phyloP scores from a whole-genome alignment of 2,329 filamentous ascomycete genomes.

The Leptoxyphium fumago region DNA sequence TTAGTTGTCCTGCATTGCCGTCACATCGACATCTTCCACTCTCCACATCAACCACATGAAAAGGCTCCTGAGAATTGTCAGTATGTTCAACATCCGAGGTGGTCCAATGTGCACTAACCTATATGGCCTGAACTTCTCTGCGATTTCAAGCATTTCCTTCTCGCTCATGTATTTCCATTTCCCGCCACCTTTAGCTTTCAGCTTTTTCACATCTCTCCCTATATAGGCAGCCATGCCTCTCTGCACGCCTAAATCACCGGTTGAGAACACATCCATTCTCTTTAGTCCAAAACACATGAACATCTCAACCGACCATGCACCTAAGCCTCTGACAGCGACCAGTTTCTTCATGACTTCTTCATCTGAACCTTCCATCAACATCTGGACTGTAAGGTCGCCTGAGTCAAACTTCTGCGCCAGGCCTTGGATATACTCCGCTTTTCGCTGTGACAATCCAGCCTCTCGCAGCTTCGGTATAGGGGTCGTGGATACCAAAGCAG shows the following conservation, averaged over 20 bases:
- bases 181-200: conserved; percentile 63
- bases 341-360: conserved; percentile 73
- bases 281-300: conserved; percentile 94
- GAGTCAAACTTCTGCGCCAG: conserved; percentile 65
- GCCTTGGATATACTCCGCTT: conserved; percentile 87
- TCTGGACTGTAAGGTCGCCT: conserved; percentile 59
- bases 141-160: conserved; percentile 74
- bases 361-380: conserved; percentile 67
- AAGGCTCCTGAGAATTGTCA: conserved; percentile 43
- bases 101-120: conserved; percentile 30
- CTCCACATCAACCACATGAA: conserved; percentile 99
- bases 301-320: conserved; percentile 92
- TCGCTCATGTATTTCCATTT: conserved; percentile 99
- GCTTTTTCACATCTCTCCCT: conserved; percentile 67
- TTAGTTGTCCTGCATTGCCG: conserved; percentile 24
- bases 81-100: conserved; percentile 4
- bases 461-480: conserved; percentile 57
- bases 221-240: conserved; percentile 81
- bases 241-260: conserved; percentile 87
- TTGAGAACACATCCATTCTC: conserved; percentile 82
- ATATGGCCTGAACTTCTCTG: conserved; percentile 71
- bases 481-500: conserved; percentile 52
- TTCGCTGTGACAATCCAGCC: conserved; percentile 81
- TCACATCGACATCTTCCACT: conserved; percentile 62
- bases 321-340: conserved; percentile 73